Evolutionary conservation across 1,284 basidiomycete genomes (phyloP), one percentile per base, ranked within the genome.

Genomic region (Tremellales sp.): DNA sequence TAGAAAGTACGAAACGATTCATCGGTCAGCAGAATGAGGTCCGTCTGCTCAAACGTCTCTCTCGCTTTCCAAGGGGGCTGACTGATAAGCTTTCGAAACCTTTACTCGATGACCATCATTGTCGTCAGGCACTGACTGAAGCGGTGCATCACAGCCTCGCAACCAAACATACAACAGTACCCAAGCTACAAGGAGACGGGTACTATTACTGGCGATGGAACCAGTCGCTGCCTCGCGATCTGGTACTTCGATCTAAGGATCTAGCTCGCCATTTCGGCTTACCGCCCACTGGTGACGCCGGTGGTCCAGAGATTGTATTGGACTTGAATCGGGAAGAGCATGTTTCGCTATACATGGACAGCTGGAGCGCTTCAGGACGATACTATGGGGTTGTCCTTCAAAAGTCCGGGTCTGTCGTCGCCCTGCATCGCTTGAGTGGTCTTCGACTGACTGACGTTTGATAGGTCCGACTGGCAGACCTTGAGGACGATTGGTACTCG

Each of bases 171-270:
- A 58, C 54, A 25, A 40, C 44, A 23, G 46, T 24, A 7, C 56
- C 56, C 5, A 35, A 45, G 26, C 39, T 55, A 13, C 51, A 55
- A 37, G 48, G 48, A 4, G 53, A 58, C 36, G 56, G 53, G n/a
- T 55, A 51, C 19, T 55, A 58, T 31, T 58, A 58, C 25, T 58
- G 56, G 53, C 40, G 31, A 22, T 55, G 42, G 36, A 58, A 58
- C 26, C 53, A 53, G 24, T 48, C 45, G 15, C 41, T 43, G 19
- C 44, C 51, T 21, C 37, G 56, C n/a, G 56, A 58, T 33, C 42
- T 53, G 17, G 24, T 58, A 13, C 45, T 58, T 22, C 45, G 53
- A 19, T 55, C 56, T 3, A 50, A 45, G 23, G 35, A 51, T 22
- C 19, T 58, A 1, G 21, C 42, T 2, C 22, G 45, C 8, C 43